Conservation (phyloP, 2,329 filamentous ascomycete species). For the Aureobasidium sp. region DNA sequence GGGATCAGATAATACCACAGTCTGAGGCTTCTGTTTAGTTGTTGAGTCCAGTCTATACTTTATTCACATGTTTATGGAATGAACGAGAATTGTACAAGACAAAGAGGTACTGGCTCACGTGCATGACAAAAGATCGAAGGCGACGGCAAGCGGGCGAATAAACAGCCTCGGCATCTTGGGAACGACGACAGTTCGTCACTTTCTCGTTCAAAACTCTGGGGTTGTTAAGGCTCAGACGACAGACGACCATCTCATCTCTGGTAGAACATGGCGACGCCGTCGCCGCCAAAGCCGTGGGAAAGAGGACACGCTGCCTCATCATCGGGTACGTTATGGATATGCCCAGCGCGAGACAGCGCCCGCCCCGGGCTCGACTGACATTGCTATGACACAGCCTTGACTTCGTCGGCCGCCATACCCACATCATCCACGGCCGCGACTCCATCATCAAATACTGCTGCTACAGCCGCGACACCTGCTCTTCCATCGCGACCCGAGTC, state of each 20-base stretch:
- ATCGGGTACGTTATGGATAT: constrained; percentile 17
- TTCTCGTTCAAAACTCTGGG: constrained; percentile 6
- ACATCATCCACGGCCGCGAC: constrained; percentile 17
- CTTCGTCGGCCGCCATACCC: constrained; percentile 2
- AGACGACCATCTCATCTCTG: background rate
- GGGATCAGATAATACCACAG: too few species aligned
- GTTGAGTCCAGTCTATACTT: background rate
- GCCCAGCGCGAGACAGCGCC: background rate
- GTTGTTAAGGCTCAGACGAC: background rate
- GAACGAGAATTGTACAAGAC: background rate
- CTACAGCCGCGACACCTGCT: constrained; percentile 34
- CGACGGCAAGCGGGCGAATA: constrained; percentile 1
- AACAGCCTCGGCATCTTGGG: constrained; percentile 1
- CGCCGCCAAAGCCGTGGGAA: constrained; percentile 98
- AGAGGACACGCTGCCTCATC: constrained; percentile 53
- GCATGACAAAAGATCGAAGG: background rate
- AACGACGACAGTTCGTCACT: constrained; percentile 3
- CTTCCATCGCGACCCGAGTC: constrained; percentile 75
- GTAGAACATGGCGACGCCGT: constrained; percentile 30
- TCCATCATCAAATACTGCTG: constrained; percentile 34
- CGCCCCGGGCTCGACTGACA: background rate
- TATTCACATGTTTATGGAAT: background rate
- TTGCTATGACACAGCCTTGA: background rate
- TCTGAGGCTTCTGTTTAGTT: background rate
- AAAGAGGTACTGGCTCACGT: background rate